Evolutionary conservation across 1,284 basidiomycete species (phyloP).

Genomic region (Dichomitus squalens): DNA sequence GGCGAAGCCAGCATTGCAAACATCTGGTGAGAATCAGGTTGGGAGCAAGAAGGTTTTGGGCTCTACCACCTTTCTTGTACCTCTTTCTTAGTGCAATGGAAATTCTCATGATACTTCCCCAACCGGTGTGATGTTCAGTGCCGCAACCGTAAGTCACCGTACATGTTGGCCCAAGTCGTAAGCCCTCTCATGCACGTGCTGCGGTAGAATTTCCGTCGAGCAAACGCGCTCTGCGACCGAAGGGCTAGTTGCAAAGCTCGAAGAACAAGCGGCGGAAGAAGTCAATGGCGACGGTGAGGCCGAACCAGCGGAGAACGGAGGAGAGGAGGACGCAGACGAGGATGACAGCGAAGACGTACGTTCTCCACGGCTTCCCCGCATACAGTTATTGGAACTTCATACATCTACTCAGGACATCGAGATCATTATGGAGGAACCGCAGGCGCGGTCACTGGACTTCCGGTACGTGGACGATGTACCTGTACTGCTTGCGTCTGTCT

Average conservation of each 20-base stretch:
- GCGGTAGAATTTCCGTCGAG: constrained; percentile 49
- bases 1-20: constrained; percentile 35
- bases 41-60: constrained; percentile 4
- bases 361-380: background rate
- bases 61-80: constrained; percentile 20
- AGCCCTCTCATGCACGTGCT: constrained; percentile 14
- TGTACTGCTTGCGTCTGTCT: background rate
- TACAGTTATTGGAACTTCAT: background rate
- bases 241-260: constrained; percentile 48
- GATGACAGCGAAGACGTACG: constrained; percentile 50
- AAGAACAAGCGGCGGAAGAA: constrained; percentile 40
- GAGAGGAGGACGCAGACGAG: constrained; percentile 43
- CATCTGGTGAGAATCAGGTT: constrained; percentile 45
- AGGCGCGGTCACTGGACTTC: constrained; percentile 71
- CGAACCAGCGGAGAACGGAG: constrained; percentile 38
- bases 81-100: constrained; percentile 20
- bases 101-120: constrained; percentile 17
- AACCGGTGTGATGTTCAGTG: constrained; percentile 44
- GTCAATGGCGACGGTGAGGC: constrained; percentile 32
- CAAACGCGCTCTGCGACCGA: constrained; percentile 41
- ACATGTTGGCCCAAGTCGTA: constrained; percentile 9
- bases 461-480: constrained; percentile 45
- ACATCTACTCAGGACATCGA: constrained; percentile 65
- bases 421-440: constrained; percentile 72
- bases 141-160: constrained; percentile 53